Evolutionary conservation across 495 filamentous ascomycete species (phyloP), one percentile per base, ranked within the genome.

Genomic region (Jackrogersella multiformis): DNA sequence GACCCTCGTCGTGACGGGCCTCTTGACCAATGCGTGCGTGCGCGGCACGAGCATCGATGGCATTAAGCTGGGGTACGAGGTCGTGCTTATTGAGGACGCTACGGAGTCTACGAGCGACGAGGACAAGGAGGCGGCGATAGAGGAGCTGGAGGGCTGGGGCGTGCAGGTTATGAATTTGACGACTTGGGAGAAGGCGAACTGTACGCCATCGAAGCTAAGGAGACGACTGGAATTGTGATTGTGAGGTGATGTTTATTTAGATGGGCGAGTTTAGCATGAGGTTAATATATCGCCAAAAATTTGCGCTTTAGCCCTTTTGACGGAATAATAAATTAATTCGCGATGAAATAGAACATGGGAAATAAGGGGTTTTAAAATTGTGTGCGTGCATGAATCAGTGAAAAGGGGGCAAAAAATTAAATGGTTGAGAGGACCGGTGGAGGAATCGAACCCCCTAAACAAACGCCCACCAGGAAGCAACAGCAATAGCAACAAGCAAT

Each of bases 1-100:
- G 30, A 76, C 65, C 1, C 49, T 76, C 9, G 28, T 76, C 1
- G 54, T 76, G 8, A 69, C 69, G 12, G 73, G 73, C 0, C 53
- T 76, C 5, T n/a, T 74, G 10, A 76, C 72, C 12, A 70, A 66
- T 41, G 73, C 73, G 4, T 76, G 73, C 30, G 73, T 76, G n/a
- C 60, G 69, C 4, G 73, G 73, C 1, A 76, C 72, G n/a, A 66
- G 68, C 12, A 76, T 76, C 42, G 73, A 74, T 36, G 69, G 60
- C 13, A 66, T 69, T 24, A 75, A 75, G 56, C 34, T 75, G 0
- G 73, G 73, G 1, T 75, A 75, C 51, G 64, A 75, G 46, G 73
- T 75, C 15, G 51, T 71, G 6, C 48, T 75, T 1, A 71, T 75
- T 21, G 64, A 69, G 21, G 73, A 75, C 38, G 73, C 73, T 2